phyloP scores from a whole-genome alignment of 2,329 filamentous ascomycete genomes.

The Colletotrichum acutatum region DNA sequence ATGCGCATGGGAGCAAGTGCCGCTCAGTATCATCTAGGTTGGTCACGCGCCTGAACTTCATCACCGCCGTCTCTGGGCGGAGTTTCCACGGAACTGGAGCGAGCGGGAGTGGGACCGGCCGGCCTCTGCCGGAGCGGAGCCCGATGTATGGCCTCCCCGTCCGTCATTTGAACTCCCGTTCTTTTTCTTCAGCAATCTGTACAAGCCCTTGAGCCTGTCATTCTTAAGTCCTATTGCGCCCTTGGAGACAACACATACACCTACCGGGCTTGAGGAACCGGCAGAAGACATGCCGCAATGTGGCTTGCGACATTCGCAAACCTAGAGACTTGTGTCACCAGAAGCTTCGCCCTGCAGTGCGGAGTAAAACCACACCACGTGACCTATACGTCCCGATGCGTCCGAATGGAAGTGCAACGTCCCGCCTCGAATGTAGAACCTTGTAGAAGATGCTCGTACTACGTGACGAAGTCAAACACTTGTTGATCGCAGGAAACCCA shows the following conservation, averaged over 20 bases:
- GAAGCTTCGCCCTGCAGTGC: constrained; percentile 29
- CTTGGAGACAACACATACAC: background rate
- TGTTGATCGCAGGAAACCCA: too few species aligned
- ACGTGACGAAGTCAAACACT: background rate
- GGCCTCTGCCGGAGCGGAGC: constrained; percentile 6
- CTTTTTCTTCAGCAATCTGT: background rate
- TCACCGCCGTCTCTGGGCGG: background rate
- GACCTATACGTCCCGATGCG: constrained; percentile 6
- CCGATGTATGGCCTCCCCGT: background rate
- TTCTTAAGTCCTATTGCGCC: background rate
- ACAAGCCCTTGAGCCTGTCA: background rate
- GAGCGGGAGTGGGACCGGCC: background rate
- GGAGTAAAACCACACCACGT: constrained; percentile 28
- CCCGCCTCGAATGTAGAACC: background rate
- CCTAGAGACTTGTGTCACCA: background rate
- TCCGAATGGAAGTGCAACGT: background rate
- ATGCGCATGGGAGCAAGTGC: background rate
- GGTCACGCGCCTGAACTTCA: background rate
- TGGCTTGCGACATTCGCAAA: constrained; percentile 14
- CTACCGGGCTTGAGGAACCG: background rate
- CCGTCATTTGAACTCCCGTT: background rate
- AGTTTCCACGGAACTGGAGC: background rate
- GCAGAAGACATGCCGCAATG: background rate
- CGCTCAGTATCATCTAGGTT: background rate
- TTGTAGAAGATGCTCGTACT: constrained; percentile 16